Evolutionary conservation across 768 basidiomycete genomes (phyloP).

Genomic region (Tulasnella sp.): DNA sequence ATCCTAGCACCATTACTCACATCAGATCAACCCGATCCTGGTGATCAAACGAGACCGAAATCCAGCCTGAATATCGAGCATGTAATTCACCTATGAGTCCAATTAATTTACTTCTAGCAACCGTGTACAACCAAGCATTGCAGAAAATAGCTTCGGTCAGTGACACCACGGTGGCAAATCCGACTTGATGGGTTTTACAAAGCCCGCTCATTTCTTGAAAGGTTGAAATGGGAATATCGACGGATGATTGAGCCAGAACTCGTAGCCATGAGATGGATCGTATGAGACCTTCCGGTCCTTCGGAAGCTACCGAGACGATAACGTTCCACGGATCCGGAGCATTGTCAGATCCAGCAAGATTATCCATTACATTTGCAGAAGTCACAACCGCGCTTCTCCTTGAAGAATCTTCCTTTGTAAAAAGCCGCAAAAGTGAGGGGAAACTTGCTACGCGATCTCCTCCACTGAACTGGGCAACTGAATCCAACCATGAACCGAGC

Average conservation of each 20-base stretch:
- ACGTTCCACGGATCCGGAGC: constrained; percentile 44
- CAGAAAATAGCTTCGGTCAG: constrained; percentile 42
- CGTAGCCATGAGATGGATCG: constrained; percentile 46
- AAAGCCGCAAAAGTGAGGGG: constrained; percentile 36
- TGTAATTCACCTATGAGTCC: constrained; percentile 38
- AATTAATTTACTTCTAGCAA: constrained; percentile 49
- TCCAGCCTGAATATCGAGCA: constrained; percentile 29
- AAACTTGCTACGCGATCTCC: constrained; percentile 9
- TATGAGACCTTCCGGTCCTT: constrained; percentile 33
- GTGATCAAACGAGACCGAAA: no score
- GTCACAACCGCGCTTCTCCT: neutral
- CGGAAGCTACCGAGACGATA: constrained; percentile 33
- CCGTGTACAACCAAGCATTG: constrained; percentile 48
- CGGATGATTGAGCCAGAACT: constrained; percentile 48
- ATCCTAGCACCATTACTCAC: no score
- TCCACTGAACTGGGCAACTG: constrained; percentile 23
- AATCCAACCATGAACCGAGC: constrained; percentile 47
- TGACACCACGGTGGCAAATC: constrained; percentile 36
- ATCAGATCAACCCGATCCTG: no score
- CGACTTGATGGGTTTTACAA: constrained; percentile 27
- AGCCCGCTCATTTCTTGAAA: constrained; percentile 33
- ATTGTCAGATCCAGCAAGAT: no score
- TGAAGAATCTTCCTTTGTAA: constrained; percentile 34
- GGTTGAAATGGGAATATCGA: constrained; percentile 43
- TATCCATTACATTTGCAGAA: no score